Evolutionary conservation across 2,329 filamentous ascomycete genomes (phyloP).

Genomic region (Monosporascus sp.): DNA sequence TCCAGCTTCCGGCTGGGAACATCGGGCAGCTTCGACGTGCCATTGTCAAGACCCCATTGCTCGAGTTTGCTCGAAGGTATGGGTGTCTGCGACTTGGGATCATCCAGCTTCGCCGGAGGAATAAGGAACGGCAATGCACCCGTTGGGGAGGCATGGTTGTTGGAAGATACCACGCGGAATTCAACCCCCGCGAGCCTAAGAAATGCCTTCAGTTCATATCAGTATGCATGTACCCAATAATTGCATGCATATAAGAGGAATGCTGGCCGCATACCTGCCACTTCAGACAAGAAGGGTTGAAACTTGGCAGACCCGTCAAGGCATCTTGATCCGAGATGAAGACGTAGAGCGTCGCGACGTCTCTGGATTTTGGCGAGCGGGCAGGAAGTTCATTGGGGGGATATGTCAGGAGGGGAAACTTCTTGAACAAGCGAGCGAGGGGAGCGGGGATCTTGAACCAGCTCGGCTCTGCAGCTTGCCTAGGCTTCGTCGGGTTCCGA

Average conservation of each 20-base stretch:
- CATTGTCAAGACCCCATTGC: slow-evolving; percentile 58
- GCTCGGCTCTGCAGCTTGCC: slow-evolving; percentile 12
- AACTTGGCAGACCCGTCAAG: slow-evolving; percentile 61
- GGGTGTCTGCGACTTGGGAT: slow-evolving; percentile 30
- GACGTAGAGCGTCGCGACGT: slow-evolving; percentile 62
- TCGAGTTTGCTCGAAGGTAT: slow-evolving; percentile 62
- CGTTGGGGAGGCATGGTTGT: slow-evolving; percentile 87
- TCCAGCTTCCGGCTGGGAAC: slow-evolving; percentile 55
- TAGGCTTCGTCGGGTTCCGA: slow-evolving; percentile 2
- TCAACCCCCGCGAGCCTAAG: slow-evolving; percentile 69
- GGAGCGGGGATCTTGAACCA: slow-evolving; percentile 64
- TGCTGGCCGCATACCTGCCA: slow-evolving; percentile 69
- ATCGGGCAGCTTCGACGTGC: slow-evolving; percentile 37
- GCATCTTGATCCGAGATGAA: slow-evolving; percentile 67
- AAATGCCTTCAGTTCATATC: slow-evolving; percentile 56
- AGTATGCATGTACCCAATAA: not conserved
- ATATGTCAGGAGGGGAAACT: slow-evolving; percentile 74
- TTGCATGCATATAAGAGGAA: not conserved
- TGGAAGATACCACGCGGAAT: slow-evolving; percentile 66
- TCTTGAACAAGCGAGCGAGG: slow-evolving; percentile 77
- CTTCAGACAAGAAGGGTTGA: slow-evolving; percentile 89
- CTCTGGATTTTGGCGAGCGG: slow-evolving; percentile 37
- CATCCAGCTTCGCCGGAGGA: slow-evolving; percentile 39
- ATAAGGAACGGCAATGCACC: slow-evolving; percentile 86
- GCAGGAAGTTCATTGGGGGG: slow-evolving; percentile 64